Base-by-base conservation (phyloP, 108 stramenopile genomes). In the Stephanodiscus triporus region DNA sequence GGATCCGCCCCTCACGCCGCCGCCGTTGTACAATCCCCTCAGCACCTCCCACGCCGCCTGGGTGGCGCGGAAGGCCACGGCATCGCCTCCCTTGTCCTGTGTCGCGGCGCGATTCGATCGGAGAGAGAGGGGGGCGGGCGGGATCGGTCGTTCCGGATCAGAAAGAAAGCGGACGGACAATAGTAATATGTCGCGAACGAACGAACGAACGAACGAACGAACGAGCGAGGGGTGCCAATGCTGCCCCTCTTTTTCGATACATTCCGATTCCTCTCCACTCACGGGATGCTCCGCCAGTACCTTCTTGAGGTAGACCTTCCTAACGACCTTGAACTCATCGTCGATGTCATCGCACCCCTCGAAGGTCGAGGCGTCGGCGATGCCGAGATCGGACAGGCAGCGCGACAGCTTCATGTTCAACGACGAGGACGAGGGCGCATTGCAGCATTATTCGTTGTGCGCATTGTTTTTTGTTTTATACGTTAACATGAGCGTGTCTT, bases 21-120 rank as follows among this genome's bases (percentile, higher is more conserved):
- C 19, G 34, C 75, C 66, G 22, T 72, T 51, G 72, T 66, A 81
- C 27, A 85, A 11, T 32, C 63, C 72, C 0, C 82, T 48, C 17
- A 88, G 51, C 13, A 83, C 69, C 61, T 83, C 82, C 56, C 83
- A 88, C 34, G 82, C 53, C 8, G 73, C 69, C 19, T 77, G 79
- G 8, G 85, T 64, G 16, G 48, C 40, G 9, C 85, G 79, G 24
- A 88, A 88, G 13, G 27, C 36, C 4, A 43, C 64, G n/a, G 82
- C 64, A 40, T 88, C 85, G 10, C 87, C 87, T 2, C 87, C 87
- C 76, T 88, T 88, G 76, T 88, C 87, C 57, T 81, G 80, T 9
- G 57, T 1, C 43, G 43, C 16, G 43, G 43, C 43, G 43, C 43
- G 14, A 11, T 40, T 9, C 40, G 40, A 40, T 40, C 40, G 11